Base-by-base conservation (phyloP, 495 filamentous ascomycete species). In the Penicillium crystallinum region DNA sequence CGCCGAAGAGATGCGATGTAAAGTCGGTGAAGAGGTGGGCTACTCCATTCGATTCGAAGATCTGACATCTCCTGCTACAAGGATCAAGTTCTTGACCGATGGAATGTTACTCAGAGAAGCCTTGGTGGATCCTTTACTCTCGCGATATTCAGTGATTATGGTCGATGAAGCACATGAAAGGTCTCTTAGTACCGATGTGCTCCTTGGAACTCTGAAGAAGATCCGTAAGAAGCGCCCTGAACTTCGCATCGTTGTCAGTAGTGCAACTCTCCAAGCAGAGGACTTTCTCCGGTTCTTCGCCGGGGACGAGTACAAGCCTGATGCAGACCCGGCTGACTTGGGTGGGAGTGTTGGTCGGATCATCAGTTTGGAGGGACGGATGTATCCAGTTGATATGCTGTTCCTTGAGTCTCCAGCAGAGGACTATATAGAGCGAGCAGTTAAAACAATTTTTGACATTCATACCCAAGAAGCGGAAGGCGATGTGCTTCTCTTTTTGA, bases 1-100 rank as follows among this genome's bases (percentile, higher is more conserved):
- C 15, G 95, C 93, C 4, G 88, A 96, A 56, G 93, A 99, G 69
- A 86, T 91, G 80, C 85, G 90, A 10, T 90, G 89, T 65, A 86
- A 91, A 57, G 57, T 98, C 18, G 95, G 93, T 15, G 89, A 96
- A 71, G 89, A 97, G 69, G 91, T 97, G 47, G 95, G 95, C 40
- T 97, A 97, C 65, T 91, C 90, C 18, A 96, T 97, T 54, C 81
- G 93, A 46, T 99, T 99, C 65, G 95, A 97, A 64, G 93, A 97
- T 75, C 75, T 87, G 56, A 96, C 91, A n/a, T 96, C 90, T 37
- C 80, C 86, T 10, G 74, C 78, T 42, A 99, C 93, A 2, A 80
- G 81, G 42, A 95, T 99, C 68, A 99, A 99, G 65, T 99, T 97
- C 65, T 69, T 97, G 53, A 97, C 95, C 2, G 93, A 99, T 76